These are phyloP conservation scores for Macrotyloma uniflorum DNA, from an alignment of 306 rosid genomes.

Conservation along the genomic window DNA sequence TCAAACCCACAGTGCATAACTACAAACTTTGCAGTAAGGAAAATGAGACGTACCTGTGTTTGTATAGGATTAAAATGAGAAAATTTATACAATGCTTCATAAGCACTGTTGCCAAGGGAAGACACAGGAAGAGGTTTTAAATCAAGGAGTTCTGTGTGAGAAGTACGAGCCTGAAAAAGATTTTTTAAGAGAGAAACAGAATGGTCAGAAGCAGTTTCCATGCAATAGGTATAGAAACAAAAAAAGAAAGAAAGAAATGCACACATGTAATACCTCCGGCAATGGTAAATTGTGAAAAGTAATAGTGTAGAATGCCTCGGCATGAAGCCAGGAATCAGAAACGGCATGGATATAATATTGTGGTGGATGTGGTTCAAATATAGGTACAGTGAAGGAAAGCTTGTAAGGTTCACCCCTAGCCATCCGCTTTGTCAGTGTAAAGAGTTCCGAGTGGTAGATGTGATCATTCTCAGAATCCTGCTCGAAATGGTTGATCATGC, in stretches of 20 bases:
- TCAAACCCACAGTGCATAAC: constrained; percentile 18
- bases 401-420: constrained; percentile 86
- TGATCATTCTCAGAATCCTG: constrained; percentile 98
- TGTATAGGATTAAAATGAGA: constrained; percentile 98
- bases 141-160: constrained; percentile 95
- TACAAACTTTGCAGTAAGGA: constrained; percentile 28
- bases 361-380: constrained; percentile 99
- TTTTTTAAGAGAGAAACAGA: constrained; percentile 37
- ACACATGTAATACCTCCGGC: constrained; percentile 70
- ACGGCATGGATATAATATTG: constrained; percentile 91
- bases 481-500: constrained; percentile 39
- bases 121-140: constrained; percentile 90
- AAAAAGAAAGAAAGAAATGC: constrained; percentile 8
- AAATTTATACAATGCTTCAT: constrained; percentile 78
- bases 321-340: constrained; percentile 95
- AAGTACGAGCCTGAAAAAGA: constrained; percentile 66
- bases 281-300: constrained; percentile 84
- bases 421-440: constrained; percentile 82
- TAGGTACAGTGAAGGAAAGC: constrained; percentile 95
- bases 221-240: not conserved
- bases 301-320: constrained; percentile 91
- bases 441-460: constrained; percentile 90
- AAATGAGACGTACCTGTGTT: constrained; percentile 75
- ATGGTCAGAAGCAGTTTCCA: constrained; percentile 30
- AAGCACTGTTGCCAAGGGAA: constrained; percentile 73